Evolutionary conservation across 257 asterid genomes (phyloP), one percentile per base, ranked within the genome.

Genomic region (Przewalskia tangutica): DNA sequence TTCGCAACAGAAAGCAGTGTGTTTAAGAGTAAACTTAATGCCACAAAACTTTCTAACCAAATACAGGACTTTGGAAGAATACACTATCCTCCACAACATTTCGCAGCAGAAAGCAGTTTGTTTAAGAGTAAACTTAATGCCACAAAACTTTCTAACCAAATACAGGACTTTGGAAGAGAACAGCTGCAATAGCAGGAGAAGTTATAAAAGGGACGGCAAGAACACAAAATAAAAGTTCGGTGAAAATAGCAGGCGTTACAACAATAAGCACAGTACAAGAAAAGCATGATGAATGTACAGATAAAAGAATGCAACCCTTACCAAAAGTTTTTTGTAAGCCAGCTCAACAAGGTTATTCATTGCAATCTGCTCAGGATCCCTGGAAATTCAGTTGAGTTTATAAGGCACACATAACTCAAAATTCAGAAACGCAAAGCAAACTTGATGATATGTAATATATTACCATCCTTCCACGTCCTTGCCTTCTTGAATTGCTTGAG

Each of bases 331-430:
- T 90, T 87, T 91, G 92, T 86, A 92, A 71, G 97, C 92, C 85
- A 90, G 83, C 92, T 94, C 98, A 58, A 91, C 88, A 80, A 93
- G 95, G 81, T 86, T 89, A 87, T 91, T 90, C 93, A 94, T 88
- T 48, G 97, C 97, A 86, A 89, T 88, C 90, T 89, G 93, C 88
- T 94, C 98, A 62, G 90, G 94, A 88, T 93, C 93, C 97, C 98
- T 94, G 90, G 79, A 85, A 76, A 86, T 83, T 48, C 70, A 87
- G 53, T 56, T 71, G 85, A 16, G 4, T 11, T 40, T 80, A n/a
- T 48, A 67, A 32, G 36, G 65, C 20, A 63, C 58, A 54, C 77
- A 68, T 27, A 27, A 27, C 32, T 27, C 32, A 27, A 27, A 27
- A 27, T 77, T 83, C 80, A 73, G 68, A 60, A 32, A 76, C 59